Conservation (phyloP, 768 basidiomycete genomes). For the Rhizopogon rudus region DNA sequence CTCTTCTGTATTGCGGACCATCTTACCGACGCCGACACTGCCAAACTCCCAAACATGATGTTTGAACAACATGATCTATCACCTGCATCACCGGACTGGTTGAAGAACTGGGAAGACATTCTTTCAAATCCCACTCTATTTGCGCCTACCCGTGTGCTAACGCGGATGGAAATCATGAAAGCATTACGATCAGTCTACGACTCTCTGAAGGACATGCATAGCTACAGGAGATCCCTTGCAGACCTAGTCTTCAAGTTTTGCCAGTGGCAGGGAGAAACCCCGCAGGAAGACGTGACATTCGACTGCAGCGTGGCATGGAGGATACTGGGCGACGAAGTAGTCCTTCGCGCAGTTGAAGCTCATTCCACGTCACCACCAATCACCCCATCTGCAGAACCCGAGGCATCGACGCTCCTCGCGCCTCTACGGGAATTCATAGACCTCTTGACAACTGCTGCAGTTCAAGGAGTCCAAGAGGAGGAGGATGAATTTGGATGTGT, state of each 20-base stretch:
- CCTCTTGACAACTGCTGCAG: conserved; percentile 37
- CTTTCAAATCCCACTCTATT: conserved; percentile 45
- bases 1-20: conserved; percentile 66
- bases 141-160: conserved; percentile 39
- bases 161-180: conserved; percentile 52
- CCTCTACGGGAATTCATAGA: conserved; percentile 28
- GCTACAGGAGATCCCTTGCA: conserved; percentile 52
- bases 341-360: conserved; percentile 45
- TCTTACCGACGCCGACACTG: conserved; percentile 63
- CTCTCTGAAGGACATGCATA: conserved; percentile 62
- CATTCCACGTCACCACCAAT: conserved; percentile 8
- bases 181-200: conserved; percentile 56
- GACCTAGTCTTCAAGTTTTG: conserved; percentile 53
- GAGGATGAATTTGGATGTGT: conserved; percentile 40
- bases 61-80: conserved; percentile 62
- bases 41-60: conserved; percentile 58
- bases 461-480: conserved; percentile 29
- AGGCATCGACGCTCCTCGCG: conserved; percentile 16
- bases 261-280: conserved; percentile 25
- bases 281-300: conserved; percentile 16
- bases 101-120: conserved; percentile 59
- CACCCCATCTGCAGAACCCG: conserved; percentile 3
- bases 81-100: conserved; percentile 69
- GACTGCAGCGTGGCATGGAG: conserved; percentile 41
- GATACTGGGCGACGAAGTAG: conserved; percentile 66